phyloP scores from a whole-genome alignment of 2,329 filamentous ascomycete genomes.

The Penicillium sp. region DNA sequence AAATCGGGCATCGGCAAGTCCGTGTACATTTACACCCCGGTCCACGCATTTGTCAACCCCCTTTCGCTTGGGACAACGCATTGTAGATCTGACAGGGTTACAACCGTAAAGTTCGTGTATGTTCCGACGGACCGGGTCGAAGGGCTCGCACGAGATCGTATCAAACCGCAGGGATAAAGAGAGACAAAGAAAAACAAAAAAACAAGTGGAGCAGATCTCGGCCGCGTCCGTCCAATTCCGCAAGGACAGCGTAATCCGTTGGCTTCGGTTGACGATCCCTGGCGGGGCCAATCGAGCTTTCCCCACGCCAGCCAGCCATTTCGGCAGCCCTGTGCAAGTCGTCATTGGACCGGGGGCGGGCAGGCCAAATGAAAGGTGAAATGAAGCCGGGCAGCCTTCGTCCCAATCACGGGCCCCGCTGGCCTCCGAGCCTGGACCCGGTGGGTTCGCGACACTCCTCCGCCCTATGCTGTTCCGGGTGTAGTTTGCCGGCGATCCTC shows the following conservation, averaged over 20 bases:
- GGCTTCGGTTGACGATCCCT: constrained; percentile 9
- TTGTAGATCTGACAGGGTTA: constrained; percentile 6
- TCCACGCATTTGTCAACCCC: background rate
- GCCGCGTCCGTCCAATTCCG: background rate
- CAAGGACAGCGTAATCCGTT: background rate
- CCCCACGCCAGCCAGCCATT: constrained; percentile 13
- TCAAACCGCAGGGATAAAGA: background rate
- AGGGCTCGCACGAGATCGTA: background rate
- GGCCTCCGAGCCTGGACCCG: constrained; percentile 6
- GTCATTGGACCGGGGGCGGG: constrained; percentile 4
- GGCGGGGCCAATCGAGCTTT: constrained; percentile 6
- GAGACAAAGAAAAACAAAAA: background rate
- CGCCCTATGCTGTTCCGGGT: background rate
- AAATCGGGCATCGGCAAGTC: constrained; percentile 9
- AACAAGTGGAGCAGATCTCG: background rate
- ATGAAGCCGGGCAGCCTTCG: constrained; percentile 7
- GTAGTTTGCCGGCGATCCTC: background rate
- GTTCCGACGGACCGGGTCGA: background rate
- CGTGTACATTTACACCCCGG: constrained; percentile 3
- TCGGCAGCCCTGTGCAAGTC: constrained; percentile 9
- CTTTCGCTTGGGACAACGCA: background rate
- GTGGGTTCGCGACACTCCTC: constrained; percentile 6
- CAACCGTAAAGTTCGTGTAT: background rate
- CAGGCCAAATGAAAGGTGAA: constrained; percentile 12
- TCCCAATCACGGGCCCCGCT: constrained; percentile 16